A percentile compares a stretch with the other conserved stretches of the same genome.
Evolutionary conservation across 2,329 filamentous ascomycete species (phyloP).

Genomic region (Epichloe elymi): DNA sequence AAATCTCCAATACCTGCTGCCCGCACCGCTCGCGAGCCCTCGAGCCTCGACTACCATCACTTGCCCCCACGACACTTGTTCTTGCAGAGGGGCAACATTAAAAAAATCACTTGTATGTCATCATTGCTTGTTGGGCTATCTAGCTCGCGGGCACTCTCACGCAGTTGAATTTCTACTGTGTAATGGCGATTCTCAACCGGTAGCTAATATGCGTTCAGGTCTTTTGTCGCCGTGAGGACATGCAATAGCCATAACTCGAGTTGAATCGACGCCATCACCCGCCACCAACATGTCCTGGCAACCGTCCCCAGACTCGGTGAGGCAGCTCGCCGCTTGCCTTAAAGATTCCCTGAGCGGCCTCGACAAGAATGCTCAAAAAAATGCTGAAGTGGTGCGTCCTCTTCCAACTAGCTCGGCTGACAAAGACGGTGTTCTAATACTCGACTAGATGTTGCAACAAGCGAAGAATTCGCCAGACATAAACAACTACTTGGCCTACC

Average conservation of each 20-base stretch:
- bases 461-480: slow-evolving; percentile 83
- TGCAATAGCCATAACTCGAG: background rate
- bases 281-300: slow-evolving; percentile 70
- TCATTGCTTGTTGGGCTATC: background rate
- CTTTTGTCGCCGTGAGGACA: background rate
- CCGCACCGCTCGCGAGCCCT: background rate
- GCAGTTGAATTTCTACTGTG: background rate
- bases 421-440: slow-evolving; percentile 4
- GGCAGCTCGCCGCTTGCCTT: slow-evolving; percentile 78
- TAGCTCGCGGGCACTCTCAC: background rate
- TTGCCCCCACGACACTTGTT: slow-evolving; percentile 4
- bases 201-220: background rate
- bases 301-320: slow-evolving; percentile 73
- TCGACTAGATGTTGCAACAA: slow-evolving; percentile 72
- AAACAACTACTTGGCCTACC: slow-evolving; percentile 91
- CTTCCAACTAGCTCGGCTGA: background rate
- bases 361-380: slow-evolving; percentile 68
- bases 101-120: background rate
- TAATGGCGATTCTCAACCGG: background rate
- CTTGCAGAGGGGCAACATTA: slow-evolving; percentile 2
- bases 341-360: slow-evolving; percentile 84
- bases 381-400: slow-evolving; percentile 66
- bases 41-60: background rate
- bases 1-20: background rate
- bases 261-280: background rate